Base-by-base conservation (phyloP, 2,329 filamentous ascomycete species). In the Sarocladium strictum region DNA sequence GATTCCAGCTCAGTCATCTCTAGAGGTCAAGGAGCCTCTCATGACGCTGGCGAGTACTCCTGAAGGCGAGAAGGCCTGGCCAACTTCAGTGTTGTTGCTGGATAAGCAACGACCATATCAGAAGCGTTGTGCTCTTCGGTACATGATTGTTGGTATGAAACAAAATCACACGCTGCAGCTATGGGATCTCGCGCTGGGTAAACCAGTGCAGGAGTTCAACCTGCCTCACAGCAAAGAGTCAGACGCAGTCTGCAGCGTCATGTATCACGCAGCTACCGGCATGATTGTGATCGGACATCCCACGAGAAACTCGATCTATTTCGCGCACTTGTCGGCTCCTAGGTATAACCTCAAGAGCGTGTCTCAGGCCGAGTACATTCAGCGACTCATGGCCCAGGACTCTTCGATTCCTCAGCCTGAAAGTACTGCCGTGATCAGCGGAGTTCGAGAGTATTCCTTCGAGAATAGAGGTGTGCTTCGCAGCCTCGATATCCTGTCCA, bases 161-260 rank as follows among this genome's bases (percentile, higher is more conserved):
- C 94, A 99, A 71, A 99, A 99, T 72, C 94, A 99, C 74, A 95
- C 93, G 55, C 83, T 99, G 58, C 95, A 99, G 76, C 83, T 99
- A 43, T 99, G 94, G 95, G 94, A 99, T 76, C 85, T 99, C 65
- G 91, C 89, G 40, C 85, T 99, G 32, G 89, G 88, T 61, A 97
- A 97, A 73, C 90, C 92, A 27, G 94, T 99, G 35, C 93, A 99
- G 69, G 94, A 99, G 74, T 86, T 99, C 69, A 94, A 96, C 68
- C 84, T 99, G 55, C 94, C 94, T 1, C 93, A 99, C 67, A 89
- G 89, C 73, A 96, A 94, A 66, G 93, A 97, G 68, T 95, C 90
- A 2, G 93, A 97, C 70, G 91, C 91, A n/a, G 93, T 97, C 58
- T 99, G 94, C 78, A 97, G 92, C 67, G 88, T 99, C 66, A 86